Evolutionary conservation across 164 flowering plant species (phyloP), one percentile per base, ranked within the genome.

Genomic region (Aristolochia contorta): DNA sequence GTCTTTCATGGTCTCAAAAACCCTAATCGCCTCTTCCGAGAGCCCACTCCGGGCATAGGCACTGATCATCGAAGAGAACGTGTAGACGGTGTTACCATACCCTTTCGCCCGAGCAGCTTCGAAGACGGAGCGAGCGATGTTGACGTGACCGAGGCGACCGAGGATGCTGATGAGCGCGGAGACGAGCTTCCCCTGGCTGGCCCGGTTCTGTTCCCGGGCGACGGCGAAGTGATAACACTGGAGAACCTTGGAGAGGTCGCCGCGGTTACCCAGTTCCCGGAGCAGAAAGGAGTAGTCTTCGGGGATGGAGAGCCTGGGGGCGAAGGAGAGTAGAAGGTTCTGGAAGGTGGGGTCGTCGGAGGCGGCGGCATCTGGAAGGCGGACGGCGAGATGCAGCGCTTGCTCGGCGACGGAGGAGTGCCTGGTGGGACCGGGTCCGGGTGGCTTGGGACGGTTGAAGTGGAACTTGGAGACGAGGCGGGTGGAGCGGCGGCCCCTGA

Each of bases 31-130:
- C 62, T 94, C 83, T 51, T 82, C 65, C 23, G 78, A 74, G 47
- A 59, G 74, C 58, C 96, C 96, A 61, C 84, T 85, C 21, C 89
- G 74, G 8, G 93, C 99, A 67, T 88, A 86, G 2, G 99, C 96
- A 62, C 88, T 91, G 64, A 94, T 84, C 47, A 94, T 49, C 33
- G 99, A 92, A 4, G 99, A 88, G 66, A 74, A 91, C 0, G 89
- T 84, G 54, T 82, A 94, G 61, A 94, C 97, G 0, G 96, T 86
- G 47, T 84, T 85, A 1, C 99, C 99, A 70, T 87, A 94, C 20
- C 99, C 97, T 7, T 71, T 82, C 23, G 19, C 45, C 6, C 76
- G 59, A 0, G 96, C 96, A 13, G 67, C 71, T 1, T 88, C 90
- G 51, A 94, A 94, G 9, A 91, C 79, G 6, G 48, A 57, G 71